Base-by-base conservation (phyloP, 1,139 yeast genomes). In the Geotrichum carabidarum region DNA sequence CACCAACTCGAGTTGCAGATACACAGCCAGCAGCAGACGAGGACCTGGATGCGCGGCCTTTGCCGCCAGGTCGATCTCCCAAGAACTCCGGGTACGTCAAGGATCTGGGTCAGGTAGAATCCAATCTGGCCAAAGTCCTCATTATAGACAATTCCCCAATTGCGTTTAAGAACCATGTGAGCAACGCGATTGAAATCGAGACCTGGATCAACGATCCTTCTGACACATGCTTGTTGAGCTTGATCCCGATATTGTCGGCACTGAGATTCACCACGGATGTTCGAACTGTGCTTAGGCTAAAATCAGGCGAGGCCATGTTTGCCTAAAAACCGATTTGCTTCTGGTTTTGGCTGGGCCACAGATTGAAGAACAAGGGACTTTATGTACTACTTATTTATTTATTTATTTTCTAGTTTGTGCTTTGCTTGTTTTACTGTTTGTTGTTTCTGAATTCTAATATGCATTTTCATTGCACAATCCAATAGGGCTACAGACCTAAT, bases 131-230 rank as follows among this genome's bases (percentile, higher is more conserved):
- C 57, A 85, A 84, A 64, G 82, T 89, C 36, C 74, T 91, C 57
- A 86, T 93, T 48, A 78, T 93, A 54, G 99, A 93, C 71, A 93
- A 93, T 71, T 89, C 96, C 5, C 98, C 98, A 1, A 78, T 89
- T 9, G 85, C 95, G 65, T 93, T 87, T 68, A 84, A 90, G 12
- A 72, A 82, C 67, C 93, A 93, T 67, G 88, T 83, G 60, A 83
- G 83, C 62, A 93, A 93, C 67, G 99, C 96, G 0, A 83, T 93
- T 38, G 83, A 86, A 72, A 89, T 93, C 15, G 97, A 91, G 70
- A 98, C 98, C 45, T 93, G 99, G 99, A 89, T 93, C 59, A 89
- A 88, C 65, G 99, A 93, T 70, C 95, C 95, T 22, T 81, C 84
- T 45, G 99, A 93, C 67, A 77, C 84, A 27, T 95, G 89, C 64